A percentile compares a stretch with the other conserved stretches of the same genome.
Conservation (phyloP, 2,329 filamentous ascomycete species). For the Paraconiothyrium brasiliense region DNA sequence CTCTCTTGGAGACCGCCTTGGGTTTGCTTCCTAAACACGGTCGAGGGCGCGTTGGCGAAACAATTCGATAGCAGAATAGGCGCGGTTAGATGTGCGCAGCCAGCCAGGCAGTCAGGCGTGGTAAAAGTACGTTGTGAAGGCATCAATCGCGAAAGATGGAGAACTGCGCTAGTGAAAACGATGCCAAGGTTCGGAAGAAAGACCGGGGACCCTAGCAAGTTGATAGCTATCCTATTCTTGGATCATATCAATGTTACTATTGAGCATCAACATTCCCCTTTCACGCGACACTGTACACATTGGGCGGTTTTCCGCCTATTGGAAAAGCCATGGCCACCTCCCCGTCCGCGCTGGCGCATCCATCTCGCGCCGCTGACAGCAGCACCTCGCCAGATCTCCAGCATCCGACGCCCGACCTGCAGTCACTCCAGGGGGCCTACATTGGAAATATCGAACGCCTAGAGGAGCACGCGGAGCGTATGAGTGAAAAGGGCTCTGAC, state of each 20-base stretch:
- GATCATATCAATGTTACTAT: slow-evolving; percentile 16
- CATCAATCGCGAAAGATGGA: neutral
- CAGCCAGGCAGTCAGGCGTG: neutral
- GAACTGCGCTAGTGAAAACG: slow-evolving; percentile 1
- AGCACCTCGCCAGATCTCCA: slow-evolving; percentile 36
- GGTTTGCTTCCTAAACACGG: neutral
- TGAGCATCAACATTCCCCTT: slow-evolving; percentile 11
- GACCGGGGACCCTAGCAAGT: slow-evolving; percentile 22
- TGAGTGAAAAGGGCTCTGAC: slow-evolving; percentile 76
- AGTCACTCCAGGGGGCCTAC: slow-evolving; percentile 69
- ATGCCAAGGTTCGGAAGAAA: slow-evolving; percentile 1
- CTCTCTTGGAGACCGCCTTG: neutral
- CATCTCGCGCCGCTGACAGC: slow-evolving; percentile 33
- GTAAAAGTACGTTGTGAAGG: neutral
- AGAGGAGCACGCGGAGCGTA: slow-evolving; percentile 77
- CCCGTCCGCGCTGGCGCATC: slow-evolving; percentile 28
- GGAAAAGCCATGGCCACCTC: slow-evolving; percentile 35
- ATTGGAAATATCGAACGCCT: slow-evolving; percentile 75
- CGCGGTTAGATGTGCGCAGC: neutral
- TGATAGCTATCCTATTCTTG: slow-evolving; percentile 33
- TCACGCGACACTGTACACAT: slow-evolving; percentile 1
- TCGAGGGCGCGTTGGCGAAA: neutral
- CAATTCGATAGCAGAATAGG: neutral
- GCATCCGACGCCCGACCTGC: slow-evolving; percentile 71
- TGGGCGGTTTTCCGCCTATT: slow-evolving; percentile 14